Conservation (phyloP, 108 stramenopile species). For the Cyclotella kingstonii region DNA sequence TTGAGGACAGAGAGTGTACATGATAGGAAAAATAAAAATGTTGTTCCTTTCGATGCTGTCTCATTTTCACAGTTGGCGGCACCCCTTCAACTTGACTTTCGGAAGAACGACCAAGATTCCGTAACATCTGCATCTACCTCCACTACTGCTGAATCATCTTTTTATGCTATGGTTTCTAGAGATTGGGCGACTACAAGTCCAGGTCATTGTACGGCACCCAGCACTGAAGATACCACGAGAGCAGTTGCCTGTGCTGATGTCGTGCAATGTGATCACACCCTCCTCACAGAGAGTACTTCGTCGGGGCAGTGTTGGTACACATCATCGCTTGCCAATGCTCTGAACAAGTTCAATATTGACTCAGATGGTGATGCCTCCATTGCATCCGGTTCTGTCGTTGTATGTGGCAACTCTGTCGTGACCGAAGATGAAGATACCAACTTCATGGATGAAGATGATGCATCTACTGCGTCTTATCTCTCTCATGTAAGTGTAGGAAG, state of each 20-base stretch:
- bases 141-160: slow-evolving; percentile 36
- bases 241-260: neutral
- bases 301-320: neutral
- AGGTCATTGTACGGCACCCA: neutral
- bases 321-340: slow-evolving; percentile 27
- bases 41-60: neutral
- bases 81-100: slow-evolving; percentile 2
- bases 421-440: slow-evolving; percentile 18
- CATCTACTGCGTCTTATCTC: slow-evolving; percentile 9
- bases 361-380: slow-evolving; percentile 42
- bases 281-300: neutral
- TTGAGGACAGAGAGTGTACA: neutral
- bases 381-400: slow-evolving; percentile 22
- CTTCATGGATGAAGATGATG: slow-evolving; percentile 6
- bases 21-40: neutral
- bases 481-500: slow-evolving; percentile 19
- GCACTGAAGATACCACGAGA: neutral
- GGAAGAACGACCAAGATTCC: slow-evolving; percentile 35
- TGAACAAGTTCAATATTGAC: slow-evolving; percentile 42
- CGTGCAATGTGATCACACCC: slow-evolving; percentile 3
- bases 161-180: slow-evolving; percentile 26
- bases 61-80: neutral
- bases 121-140: slow-evolving; percentile 27
- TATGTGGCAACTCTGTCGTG: slow-evolving; percentile 20
- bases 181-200: slow-evolving; percentile 18